These are phyloP conservation scores for Rosa hybrid DNA, from an alignment of 331 rosid species.

Conservation along the genomic window DNA sequence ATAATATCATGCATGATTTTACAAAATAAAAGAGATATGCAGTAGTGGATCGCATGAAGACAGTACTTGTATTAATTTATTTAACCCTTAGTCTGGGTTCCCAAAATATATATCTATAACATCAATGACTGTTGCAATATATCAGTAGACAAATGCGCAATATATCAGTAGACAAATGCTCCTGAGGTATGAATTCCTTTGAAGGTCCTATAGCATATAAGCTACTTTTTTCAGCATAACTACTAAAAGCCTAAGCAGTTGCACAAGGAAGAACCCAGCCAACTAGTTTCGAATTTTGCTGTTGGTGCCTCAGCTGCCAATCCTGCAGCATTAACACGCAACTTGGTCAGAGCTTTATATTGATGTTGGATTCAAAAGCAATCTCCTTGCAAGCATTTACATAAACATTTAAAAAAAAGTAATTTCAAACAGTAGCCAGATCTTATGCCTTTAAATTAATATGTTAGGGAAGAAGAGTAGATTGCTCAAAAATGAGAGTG, in stretches of 20 bases:
- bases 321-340: conserved; percentile 33
- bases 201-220: neutral
- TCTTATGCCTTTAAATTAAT: neutral
- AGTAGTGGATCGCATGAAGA: neutral
- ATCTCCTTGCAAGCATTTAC: neutral
- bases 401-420: neutral
- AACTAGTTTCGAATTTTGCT: conserved; percentile 16
- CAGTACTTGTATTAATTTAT: neutral
- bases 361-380: neutral
- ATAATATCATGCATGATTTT: neutral
- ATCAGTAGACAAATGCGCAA: neutral
- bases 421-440: neutral
- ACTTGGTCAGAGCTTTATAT: neutral
- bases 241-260: conserved; percentile 24
- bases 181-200: neutral
- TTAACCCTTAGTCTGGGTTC: neutral
- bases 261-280: conserved; percentile 46
- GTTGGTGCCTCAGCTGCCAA: conserved; percentile 34
- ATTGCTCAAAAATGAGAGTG: neutral
- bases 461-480: neutral
- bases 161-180: neutral
- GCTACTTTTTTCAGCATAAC: neutral
- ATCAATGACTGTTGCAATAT: neutral
- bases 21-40: neutral
- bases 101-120: neutral